Conservation (phyloP, 2,329 filamentous ascomycete species). For the Septoria linicola region DNA sequence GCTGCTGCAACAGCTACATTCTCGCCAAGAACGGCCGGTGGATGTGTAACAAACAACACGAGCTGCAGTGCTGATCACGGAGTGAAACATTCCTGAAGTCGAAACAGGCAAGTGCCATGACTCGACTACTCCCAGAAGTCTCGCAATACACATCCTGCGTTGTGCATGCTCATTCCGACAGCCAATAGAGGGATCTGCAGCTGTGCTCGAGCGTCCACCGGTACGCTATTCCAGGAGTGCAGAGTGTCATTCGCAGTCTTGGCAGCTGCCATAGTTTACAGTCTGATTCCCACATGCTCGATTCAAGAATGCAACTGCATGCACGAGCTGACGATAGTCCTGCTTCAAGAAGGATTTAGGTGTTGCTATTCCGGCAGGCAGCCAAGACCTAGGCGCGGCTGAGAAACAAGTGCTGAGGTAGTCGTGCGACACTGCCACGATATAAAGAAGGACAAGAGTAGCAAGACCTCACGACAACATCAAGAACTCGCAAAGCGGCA, state of each 20-base stretch:
- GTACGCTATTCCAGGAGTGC: slow-evolving; percentile 9
- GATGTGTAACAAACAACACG: slow-evolving; percentile 4
- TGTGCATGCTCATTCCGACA: slow-evolving; percentile 4
- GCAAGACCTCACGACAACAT: no score
- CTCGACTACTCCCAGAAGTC: slow-evolving; percentile 1
- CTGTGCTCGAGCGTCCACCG: neutral
- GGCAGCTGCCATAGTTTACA: slow-evolving; percentile 5
- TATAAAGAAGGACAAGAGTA: neutral
- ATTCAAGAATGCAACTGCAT: slow-evolving; percentile 11
- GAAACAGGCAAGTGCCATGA: slow-evolving; percentile 3
- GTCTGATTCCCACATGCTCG: neutral
- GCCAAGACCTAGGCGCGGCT: neutral
- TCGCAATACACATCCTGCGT: neutral
- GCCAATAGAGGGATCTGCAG: slow-evolving; percentile 12
- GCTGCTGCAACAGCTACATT: neutral
- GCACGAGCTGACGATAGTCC: neutral
- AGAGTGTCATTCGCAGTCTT: slow-evolving; percentile 2
- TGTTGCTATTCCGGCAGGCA: slow-evolving; percentile 1
- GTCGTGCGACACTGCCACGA: neutral
- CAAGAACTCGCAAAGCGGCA: no score
- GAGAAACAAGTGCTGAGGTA: neutral
- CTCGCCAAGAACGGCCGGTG: slow-evolving; percentile 5
- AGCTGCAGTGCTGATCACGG: slow-evolving; percentile 6
- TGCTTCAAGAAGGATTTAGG: neutral
- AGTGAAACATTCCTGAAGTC: slow-evolving; percentile 11